Conservation (phyloP, 23 red algal species). For the Pyropia haitanensis region DNA sequence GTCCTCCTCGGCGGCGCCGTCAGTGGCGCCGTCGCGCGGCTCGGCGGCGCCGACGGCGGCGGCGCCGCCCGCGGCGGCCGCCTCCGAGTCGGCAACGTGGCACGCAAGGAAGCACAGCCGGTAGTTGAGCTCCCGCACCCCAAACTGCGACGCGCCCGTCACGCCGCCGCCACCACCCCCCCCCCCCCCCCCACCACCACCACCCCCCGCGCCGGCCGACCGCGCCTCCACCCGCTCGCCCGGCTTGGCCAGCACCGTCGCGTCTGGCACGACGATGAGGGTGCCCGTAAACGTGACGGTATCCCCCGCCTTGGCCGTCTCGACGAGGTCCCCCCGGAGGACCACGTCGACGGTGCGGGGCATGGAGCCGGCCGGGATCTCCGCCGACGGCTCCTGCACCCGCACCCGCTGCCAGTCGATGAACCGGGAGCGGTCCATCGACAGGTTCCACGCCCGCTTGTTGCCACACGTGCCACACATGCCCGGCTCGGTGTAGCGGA, state of each 20-base stretch:
- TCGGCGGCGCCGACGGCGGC: slow-evolving; percentile 35
- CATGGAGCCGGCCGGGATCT: slow-evolving; percentile 98
- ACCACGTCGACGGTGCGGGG: slow-evolving; percentile 94
- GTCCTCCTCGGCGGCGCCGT: slow-evolving; percentile 28
- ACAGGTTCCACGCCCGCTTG: slow-evolving; percentile 80
- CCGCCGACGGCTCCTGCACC: slow-evolving; percentile 81
- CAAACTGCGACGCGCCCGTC: slow-evolving; percentile 83
- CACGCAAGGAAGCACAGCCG: slow-evolving; percentile 81
- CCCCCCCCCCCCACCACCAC: slow-evolving; percentile 25
- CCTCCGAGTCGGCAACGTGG: slow-evolving; percentile 47
- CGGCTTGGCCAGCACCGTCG: slow-evolving; percentile 65
- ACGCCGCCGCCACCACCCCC: slow-evolving; percentile 51
- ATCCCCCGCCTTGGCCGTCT: slow-evolving; percentile 94
- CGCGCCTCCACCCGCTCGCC: slow-evolving; percentile 77
- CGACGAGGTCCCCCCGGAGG: slow-evolving; percentile 91
- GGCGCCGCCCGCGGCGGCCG: slow-evolving; percentile 19
- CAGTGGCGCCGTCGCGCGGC: slow-evolving; percentile 3
- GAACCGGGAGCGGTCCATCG: slow-evolving; percentile 68
- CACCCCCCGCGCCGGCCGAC: too few species aligned
- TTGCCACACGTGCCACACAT: slow-evolving; percentile 72
- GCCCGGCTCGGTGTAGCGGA: slow-evolving; percentile 90
- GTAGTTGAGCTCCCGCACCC: slow-evolving; percentile 90
- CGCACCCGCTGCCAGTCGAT: slow-evolving; percentile 94
- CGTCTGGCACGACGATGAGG: slow-evolving; percentile 89
- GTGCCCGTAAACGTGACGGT: slow-evolving; percentile 77